These are phyloP conservation scores for Lepidium sativum DNA, from an alignment of 345 rosid genomes.

Conservation along the genomic window DNA sequence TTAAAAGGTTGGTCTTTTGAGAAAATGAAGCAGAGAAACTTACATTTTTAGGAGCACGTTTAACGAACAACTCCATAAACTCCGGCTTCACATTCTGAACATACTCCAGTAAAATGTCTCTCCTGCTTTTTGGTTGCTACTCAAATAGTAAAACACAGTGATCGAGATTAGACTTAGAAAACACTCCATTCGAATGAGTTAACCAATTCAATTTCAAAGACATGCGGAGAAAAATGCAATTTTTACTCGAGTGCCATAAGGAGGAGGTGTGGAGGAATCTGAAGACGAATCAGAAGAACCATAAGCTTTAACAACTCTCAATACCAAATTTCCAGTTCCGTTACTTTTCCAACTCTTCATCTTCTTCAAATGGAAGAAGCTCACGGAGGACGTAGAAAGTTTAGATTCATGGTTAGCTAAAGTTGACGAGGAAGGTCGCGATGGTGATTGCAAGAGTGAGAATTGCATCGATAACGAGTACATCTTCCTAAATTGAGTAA, in stretches of 20 bases:
- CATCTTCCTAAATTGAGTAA: slow-evolving; percentile 30
- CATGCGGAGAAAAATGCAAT: not conserved
- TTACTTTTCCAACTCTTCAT: not conserved
- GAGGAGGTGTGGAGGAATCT: slow-evolving; percentile 58
- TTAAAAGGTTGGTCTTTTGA: not conserved
- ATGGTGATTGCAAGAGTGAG: slow-evolving; percentile 28
- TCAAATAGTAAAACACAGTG: not conserved
- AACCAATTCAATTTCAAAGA: too few relatives aligned
- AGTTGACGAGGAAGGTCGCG: slow-evolving; percentile 25
- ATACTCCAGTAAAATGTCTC: slow-evolving; percentile 81
- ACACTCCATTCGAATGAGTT: too few relatives aligned
- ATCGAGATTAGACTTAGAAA: not conserved
- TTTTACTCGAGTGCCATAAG: slow-evolving; percentile 65
- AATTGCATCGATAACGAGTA: slow-evolving; percentile 44
- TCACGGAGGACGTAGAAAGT: slow-evolving; percentile 31
- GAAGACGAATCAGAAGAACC: slow-evolving; percentile 43
- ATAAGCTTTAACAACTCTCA: slow-evolving; percentile 47
- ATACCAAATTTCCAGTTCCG: slow-evolving; percentile 20
- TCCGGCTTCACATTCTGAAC: slow-evolving; percentile 94
- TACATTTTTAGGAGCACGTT: slow-evolving; percentile 87
- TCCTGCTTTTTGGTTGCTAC: slow-evolving; percentile 45
- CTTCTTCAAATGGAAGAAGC: slow-evolving; percentile 26
- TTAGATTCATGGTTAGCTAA: slow-evolving; percentile 23
- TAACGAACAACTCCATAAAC: slow-evolving; percentile 84
- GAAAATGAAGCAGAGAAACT: not conserved